phyloP scores from a whole-genome alignment of 768 basidiomycete species.

The Termitomyces sp. region DNA sequence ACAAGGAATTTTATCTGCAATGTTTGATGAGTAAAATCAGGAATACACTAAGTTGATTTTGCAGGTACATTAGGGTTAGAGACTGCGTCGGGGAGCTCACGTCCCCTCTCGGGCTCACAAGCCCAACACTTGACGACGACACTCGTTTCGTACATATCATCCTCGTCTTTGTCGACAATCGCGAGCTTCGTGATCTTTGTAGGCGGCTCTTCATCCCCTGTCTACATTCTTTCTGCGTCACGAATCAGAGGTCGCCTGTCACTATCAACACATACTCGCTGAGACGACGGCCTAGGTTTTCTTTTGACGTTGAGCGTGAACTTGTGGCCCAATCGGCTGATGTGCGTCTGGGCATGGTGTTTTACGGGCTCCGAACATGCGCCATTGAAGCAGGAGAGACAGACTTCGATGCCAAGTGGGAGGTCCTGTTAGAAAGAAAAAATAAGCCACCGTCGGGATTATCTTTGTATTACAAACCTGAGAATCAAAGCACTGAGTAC shows the following conservation, averaged over 20 bases:
- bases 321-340: conserved; percentile 62
- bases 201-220: conserved; percentile 79
- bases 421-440: conserved; percentile 45
- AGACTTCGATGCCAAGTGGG: conserved; percentile 79
- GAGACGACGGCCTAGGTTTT: conserved; percentile 52
- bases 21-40: not conserved
- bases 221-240: conserved; percentile 49
- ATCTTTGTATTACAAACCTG: conserved; percentile 47
- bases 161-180: conserved; percentile 40
- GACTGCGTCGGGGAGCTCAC: conserved; percentile 35
- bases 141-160: conserved; percentile 75
- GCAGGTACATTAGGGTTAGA: conserved; percentile 28
- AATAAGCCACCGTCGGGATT: not conserved
- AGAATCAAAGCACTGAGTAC: conserved; percentile 94
- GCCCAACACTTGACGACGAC: conserved; percentile 73
- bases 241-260: conserved; percentile 32
- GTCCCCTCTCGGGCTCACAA: conserved; percentile 53
- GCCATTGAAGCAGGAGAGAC: conserved; percentile 91
- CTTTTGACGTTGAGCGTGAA: conserved; percentile 82
- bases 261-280: conserved; percentile 49
- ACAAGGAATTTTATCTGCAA: conserved; percentile 50
- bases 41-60: not conserved
- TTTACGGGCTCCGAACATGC: conserved; percentile 63
- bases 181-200: conserved; percentile 87
- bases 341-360: conserved; percentile 73